A percentile compares a stretch with the other conserved stretches of the same genome.
Conservation (phyloP, 2,329 filamentous ascomycete genomes). For the Acephala macrosclerotiorum region DNA sequence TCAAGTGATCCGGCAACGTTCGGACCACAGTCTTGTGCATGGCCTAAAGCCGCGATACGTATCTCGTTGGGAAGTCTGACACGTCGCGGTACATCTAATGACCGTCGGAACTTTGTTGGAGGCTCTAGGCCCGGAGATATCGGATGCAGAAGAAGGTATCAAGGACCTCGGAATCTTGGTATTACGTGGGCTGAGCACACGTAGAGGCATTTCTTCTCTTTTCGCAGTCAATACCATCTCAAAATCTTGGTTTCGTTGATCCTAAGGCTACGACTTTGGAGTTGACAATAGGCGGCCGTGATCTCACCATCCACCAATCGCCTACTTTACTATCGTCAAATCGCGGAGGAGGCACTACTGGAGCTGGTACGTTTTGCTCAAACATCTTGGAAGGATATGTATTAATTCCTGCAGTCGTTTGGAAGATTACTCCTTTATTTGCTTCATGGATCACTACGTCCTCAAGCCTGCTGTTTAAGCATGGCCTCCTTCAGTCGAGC, state of each 20-base stretch:
- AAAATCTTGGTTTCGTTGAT: constrained; percentile 87
- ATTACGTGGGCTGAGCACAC: constrained; percentile 21
- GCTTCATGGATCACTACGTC: constrained; percentile 78
- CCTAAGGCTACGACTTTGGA: constrained; percentile 70
- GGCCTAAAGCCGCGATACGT: not conserved
- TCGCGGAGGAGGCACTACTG: constrained; percentile 76
- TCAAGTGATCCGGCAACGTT: constrained; percentile 4
- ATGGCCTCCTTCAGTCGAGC: constrained; percentile 57
- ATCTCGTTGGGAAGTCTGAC: constrained; percentile 15
- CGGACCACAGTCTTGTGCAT: constrained; percentile 8
- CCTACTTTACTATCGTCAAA: constrained; percentile 81
- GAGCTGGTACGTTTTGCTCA: constrained; percentile 60
- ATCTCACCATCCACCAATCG: constrained; percentile 83
- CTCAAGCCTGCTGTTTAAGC: constrained; percentile 67
- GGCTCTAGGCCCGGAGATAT: constrained; percentile 57
- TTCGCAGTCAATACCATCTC: constrained; percentile 75
- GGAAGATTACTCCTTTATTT: constrained; percentile 87
- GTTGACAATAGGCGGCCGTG: constrained; percentile 70
- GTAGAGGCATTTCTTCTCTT: constrained; percentile 90
- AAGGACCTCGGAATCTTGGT: constrained; percentile 5
- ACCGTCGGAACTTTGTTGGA: constrained; percentile 47
- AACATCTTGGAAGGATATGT: constrained; percentile 10
- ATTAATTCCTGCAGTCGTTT: constrained; percentile 68
- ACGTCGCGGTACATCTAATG: constrained; percentile 31
- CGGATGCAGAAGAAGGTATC: constrained; percentile 67